Conservation (phyloP, 441 rosid genomes). For the Theobroma grandiflorum region DNA sequence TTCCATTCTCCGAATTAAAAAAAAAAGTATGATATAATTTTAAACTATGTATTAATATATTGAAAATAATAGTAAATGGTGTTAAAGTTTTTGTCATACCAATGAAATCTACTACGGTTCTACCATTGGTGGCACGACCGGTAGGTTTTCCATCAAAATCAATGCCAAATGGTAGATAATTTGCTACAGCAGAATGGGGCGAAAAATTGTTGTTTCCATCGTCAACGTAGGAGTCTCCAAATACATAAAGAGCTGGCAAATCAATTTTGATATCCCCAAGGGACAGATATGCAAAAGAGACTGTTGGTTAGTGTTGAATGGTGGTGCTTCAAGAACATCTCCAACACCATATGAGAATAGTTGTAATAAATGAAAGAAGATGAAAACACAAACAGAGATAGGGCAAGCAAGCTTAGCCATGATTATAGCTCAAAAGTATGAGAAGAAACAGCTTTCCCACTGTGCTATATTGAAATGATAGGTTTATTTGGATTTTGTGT, state of each 20-base stretch:
- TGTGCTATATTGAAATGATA: no score
- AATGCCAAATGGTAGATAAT: slow-evolving; percentile 11
- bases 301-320: background rate
- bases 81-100: background rate
- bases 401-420: background rate
- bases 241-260: background rate
- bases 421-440: background rate
- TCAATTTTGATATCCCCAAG: background rate
- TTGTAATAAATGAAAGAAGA: background rate
- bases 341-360: background rate
- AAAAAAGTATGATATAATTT: background rate
- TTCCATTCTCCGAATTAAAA: no score
- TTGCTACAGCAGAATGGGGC: background rate
- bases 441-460: no score
- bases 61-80: no score
- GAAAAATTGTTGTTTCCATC: slow-evolving; percentile 19
- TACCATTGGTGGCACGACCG: slow-evolving; percentile 14
- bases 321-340: background rate
- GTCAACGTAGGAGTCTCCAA: slow-evolving; percentile 20
- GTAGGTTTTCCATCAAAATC: slow-evolving; percentile 23
- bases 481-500: no score
- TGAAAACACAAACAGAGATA: background rate
- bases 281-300: background rate
- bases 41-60: background rate
- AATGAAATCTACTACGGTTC: background rate